Percentiles rank a stretch among this genome's conserved stretches.
phyloP scores from a whole-genome alignment of 371 early-diverging fungal genomes.

The Saksenaea vasiformis region DNA sequence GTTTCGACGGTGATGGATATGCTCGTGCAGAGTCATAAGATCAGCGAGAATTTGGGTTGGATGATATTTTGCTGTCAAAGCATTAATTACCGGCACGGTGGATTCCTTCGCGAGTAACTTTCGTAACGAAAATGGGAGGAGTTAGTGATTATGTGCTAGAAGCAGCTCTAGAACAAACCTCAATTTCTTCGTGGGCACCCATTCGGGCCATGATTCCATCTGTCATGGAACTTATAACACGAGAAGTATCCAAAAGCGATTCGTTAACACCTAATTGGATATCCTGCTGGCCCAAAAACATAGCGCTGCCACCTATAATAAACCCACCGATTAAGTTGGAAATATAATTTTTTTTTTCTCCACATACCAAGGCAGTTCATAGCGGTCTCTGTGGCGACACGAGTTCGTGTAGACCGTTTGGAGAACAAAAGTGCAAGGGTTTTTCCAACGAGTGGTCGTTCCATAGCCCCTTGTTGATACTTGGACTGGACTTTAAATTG shows the following conservation, averaged over 20 bases:
- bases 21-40: slow-evolving; percentile 88
- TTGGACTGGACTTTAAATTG: slow-evolving; percentile 39
- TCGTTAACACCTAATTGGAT: slow-evolving; percentile 94
- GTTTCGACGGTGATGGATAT: slow-evolving; percentile 26
- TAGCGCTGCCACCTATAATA: slow-evolving; percentile 78
- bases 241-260: slow-evolving; percentile 79
- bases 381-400: slow-evolving; percentile 90
- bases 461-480: slow-evolving; percentile 28
- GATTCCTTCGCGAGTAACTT: slow-evolving; percentile 82
- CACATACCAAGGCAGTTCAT: slow-evolving; percentile 72
- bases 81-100: slow-evolving; percentile 90
- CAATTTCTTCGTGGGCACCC: slow-evolving; percentile 81
- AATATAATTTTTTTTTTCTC: neutral
- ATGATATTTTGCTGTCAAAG: slow-evolving; percentile 86
- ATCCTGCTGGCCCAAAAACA: slow-evolving; percentile 89
- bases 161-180: slow-evolving; percentile 38
- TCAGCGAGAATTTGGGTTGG: slow-evolving; percentile 96
- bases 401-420: slow-evolving; percentile 91
- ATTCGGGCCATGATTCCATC: slow-evolving; percentile 92
- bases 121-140: neutral
- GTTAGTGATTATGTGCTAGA: no score
- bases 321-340: no score
- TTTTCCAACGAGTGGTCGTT: slow-evolving; percentile 63
- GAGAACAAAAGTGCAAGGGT: slow-evolving; percentile 86
- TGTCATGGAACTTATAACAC: slow-evolving; percentile 89